These are phyloP conservation scores for Kodamaea nitidulidarum DNA, from an alignment of 805 yeast species.

Conservation along the genomic window DNA sequence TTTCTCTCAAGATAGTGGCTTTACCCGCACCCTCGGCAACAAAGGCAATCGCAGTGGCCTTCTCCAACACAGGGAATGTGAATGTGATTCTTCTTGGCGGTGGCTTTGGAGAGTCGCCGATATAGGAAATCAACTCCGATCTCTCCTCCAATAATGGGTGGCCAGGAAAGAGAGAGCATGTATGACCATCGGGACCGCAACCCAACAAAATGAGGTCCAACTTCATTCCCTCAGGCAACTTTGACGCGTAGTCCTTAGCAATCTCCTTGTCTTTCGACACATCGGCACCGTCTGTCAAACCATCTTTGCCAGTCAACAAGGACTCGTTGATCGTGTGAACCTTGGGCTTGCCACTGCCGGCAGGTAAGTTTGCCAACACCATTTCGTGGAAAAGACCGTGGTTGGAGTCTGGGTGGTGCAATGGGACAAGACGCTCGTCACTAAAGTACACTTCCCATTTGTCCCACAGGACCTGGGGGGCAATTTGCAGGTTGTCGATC, in stretches of 20 bases:
- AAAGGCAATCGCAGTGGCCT: conserved; percentile 58
- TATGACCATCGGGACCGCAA: conserved; percentile 95
- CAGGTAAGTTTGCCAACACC: conserved; percentile 49
- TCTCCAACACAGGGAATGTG: conserved; percentile 70
- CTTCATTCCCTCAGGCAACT: conserved; percentile 45
- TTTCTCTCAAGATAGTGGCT: conserved; percentile 64
- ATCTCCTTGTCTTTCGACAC: conserved; percentile 44
- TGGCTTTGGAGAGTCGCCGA: conserved; percentile 87
- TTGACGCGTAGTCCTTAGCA: conserved; percentile 59
- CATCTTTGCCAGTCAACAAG: conserved; percentile 50
- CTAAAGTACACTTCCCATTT: conserved; percentile 82
- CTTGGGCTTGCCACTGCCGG: conserved; percentile 47
- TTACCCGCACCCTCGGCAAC: conserved; percentile 89
- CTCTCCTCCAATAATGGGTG: conserved; percentile 62
- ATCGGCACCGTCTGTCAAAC: conserved; percentile 42
- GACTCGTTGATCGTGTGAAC: conserved; percentile 64
- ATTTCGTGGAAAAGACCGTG: conserved; percentile 70
- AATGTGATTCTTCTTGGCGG: conserved; percentile 90
- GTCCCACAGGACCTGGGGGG: conserved; percentile 53
- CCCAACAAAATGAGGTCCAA: conserved; percentile 76
- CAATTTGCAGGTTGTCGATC: conserved; percentile 49
- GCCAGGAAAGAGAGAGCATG: conserved; percentile 89
- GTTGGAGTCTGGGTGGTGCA: conserved; percentile 80
- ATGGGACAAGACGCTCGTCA: conserved; percentile 87
- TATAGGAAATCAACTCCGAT: conserved; percentile 51